Evolutionary conservation across 495 filamentous ascomycete genomes (phyloP).

Genomic region (Trichoderma virens): DNA sequence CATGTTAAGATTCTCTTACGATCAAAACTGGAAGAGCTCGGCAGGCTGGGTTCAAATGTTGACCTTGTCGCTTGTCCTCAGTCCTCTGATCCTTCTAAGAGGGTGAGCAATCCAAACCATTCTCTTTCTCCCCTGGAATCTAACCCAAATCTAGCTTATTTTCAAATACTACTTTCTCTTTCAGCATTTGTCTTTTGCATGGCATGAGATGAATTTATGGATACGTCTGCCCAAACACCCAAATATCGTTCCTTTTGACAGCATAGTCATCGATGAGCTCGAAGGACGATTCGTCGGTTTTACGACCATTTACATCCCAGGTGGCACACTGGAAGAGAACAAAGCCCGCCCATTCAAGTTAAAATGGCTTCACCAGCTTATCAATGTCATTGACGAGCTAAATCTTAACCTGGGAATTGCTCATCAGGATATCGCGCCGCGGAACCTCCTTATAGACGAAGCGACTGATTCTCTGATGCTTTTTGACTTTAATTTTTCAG

Average conservation of each 20-base stretch:
- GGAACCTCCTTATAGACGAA: slow-evolving; percentile 28
- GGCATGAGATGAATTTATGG: slow-evolving; percentile 4
- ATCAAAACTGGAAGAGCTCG: slow-evolving; percentile 12
- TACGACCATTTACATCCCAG: slow-evolving; percentile 29
- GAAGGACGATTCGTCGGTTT: slow-evolving; percentile 31
- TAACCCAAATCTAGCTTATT: too few relatives aligned
- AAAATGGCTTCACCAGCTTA: slow-evolving; percentile 30
- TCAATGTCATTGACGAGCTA: slow-evolving; percentile 27
- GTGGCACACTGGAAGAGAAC: slow-evolving; percentile 23
- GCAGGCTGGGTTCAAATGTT: slow-evolving; percentile 10
- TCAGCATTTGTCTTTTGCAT: not conserved
- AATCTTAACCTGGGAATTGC: slow-evolving; percentile 29
- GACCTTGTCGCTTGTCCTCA: slow-evolving; percentile 13
- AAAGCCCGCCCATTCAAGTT: slow-evolving; percentile 21
- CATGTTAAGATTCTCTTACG: slow-evolving; percentile 8
- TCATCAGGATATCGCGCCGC: slow-evolving; percentile 30
- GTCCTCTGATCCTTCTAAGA: too few relatives aligned
- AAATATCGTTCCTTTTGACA: slow-evolving; percentile 30
- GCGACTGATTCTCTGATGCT: slow-evolving; percentile 26
- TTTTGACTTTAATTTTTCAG: slow-evolving; percentile 33
- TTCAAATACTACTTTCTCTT: slow-evolving; percentile 1
- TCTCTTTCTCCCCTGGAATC: too few relatives aligned
- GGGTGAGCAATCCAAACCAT: too few relatives aligned
- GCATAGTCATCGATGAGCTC: slow-evolving; percentile 28
- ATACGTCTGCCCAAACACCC: slow-evolving; percentile 17